These are phyloP conservation scores for Ogataea chonburiensis DNA, from an alignment of 805 yeast genomes.

Conservation along the genomic window DNA sequence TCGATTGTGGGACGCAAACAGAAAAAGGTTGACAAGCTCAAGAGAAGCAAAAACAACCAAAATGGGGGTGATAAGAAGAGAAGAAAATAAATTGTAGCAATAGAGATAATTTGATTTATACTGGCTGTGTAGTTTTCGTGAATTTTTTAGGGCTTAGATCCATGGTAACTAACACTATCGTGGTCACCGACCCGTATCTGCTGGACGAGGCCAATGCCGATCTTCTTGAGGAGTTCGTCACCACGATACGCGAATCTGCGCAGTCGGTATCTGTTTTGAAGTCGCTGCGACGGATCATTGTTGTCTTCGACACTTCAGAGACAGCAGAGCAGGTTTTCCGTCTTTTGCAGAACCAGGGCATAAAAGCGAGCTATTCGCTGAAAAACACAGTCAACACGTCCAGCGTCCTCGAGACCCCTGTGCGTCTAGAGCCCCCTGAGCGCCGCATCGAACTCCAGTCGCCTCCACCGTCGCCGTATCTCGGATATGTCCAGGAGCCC, in stretches of 20 bases:
- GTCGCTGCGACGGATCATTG: conserved; percentile 28
- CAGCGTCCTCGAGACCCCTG: conserved; percentile 1
- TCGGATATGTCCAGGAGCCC: conserved; percentile 31
- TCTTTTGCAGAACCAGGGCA: conserved; percentile 18
- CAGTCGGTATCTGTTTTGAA: conserved; percentile 25
- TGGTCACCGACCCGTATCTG: conserved; percentile 28
- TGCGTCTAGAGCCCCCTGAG: conserved; percentile 26
- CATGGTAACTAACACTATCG: conserved; percentile 29
- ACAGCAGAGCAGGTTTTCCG: conserved; percentile 18
- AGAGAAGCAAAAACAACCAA: conserved; percentile 13
- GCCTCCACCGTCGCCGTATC: conserved; percentile 38
- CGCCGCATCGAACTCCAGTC: conserved; percentile 34
- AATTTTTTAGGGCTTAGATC: background rate
- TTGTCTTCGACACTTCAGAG: conserved; percentile 25
- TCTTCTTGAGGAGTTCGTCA: conserved; percentile 19
- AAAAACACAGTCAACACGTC: conserved; percentile 15
- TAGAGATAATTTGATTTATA: conserved; percentile 1
- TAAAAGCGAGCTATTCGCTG: conserved; percentile 25
- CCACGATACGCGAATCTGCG: conserved; percentile 12
- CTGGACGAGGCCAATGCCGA: conserved; percentile 21
- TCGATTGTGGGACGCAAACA: conserved; percentile 60
- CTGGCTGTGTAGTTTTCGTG: conserved; percentile 3
- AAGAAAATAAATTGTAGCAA: conserved; percentile 12
- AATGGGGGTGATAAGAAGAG: conserved; percentile 10
- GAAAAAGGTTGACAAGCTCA: conserved; percentile 34